Conservation (phyloP, 768 basidiomycete genomes). For the Chalciporus chontae region DNA sequence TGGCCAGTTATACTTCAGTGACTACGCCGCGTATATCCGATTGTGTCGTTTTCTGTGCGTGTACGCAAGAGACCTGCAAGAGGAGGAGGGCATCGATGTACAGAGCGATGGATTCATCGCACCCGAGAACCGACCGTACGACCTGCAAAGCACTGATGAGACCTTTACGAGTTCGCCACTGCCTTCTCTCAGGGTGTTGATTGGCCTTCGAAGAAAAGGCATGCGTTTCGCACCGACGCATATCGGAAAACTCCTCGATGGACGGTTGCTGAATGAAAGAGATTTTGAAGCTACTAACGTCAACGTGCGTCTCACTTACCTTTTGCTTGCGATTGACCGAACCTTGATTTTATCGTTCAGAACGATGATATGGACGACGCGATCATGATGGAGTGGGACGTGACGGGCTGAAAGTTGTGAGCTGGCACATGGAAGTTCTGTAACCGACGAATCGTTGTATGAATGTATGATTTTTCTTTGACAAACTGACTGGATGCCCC, state of each 20-base stretch:
- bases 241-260: conserved; percentile 36
- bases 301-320: not conserved
- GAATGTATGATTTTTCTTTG: no score
- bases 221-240: conserved; percentile 35
- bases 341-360: not conserved
- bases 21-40: conserved; percentile 1
- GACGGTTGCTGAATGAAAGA: conserved; percentile 15
- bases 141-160: conserved; percentile 5
- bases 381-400: no score
- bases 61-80: not conserved
- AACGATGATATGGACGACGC: not conserved
- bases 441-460: no score
- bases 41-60: conserved; percentile 5
- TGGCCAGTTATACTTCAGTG: conserved; percentile 4
- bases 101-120: conserved; percentile 4
- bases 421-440: no score
- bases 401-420: no score
- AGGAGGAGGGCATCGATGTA: not conserved
- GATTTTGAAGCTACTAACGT: conserved; percentile 21
- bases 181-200: conserved; percentile 16
- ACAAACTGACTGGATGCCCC: no score
- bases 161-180: conserved; percentile 36
- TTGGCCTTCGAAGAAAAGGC: conserved; percentile 36
- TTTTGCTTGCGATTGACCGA: not conserved
- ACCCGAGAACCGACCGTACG: not conserved